Evolutionary conservation across 805 yeast genomes (phyloP).

Genomic region (Lachancea sp.): DNA sequence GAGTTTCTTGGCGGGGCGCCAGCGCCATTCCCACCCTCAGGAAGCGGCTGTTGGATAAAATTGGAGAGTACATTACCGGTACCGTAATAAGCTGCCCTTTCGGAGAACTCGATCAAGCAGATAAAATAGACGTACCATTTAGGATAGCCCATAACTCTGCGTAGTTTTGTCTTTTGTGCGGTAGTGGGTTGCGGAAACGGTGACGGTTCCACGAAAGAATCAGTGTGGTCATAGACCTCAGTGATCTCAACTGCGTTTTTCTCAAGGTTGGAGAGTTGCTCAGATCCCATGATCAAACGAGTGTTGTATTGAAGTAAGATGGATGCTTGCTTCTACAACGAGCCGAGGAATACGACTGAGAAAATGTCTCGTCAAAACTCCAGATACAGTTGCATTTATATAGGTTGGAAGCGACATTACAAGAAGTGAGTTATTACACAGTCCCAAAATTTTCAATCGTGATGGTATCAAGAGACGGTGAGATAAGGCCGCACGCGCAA

Average conservation of each 20-base stretch:
- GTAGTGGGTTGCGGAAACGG: slow-evolving; percentile 22
- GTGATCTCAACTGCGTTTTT: slow-evolving; percentile 7
- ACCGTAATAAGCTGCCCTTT: slow-evolving; percentile 78
- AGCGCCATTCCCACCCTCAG: slow-evolving; percentile 31
- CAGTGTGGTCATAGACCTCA: slow-evolving; percentile 8
- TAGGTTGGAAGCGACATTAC: too few species aligned
- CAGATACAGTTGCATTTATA: too few species aligned
- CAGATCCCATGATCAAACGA: not conserved
- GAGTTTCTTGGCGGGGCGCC: slow-evolving; percentile 11
- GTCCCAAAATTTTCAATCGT: too few species aligned
- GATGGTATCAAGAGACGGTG: too few species aligned
- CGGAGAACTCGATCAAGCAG: slow-evolving; percentile 68
- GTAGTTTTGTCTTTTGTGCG: slow-evolving; percentile 27
- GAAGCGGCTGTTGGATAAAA: slow-evolving; percentile 49
- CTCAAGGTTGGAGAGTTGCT: slow-evolving; percentile 2
- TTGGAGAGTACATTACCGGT: slow-evolving; percentile 70
- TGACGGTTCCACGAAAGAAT: slow-evolving; percentile 8
- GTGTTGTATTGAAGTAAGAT: not conserved
- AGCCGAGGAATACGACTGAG: too few species aligned
- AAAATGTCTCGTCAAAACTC: too few species aligned
- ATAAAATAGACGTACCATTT: slow-evolving; percentile 41
- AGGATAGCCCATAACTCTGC: slow-evolving; percentile 36
- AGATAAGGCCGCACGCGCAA: too few species aligned
- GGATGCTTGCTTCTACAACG: not conserved
- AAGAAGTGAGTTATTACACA: too few species aligned